Evolutionary conservation across 2,329 filamentous ascomycete species (phyloP).

Genomic region (Ophiostoma triangulosporum): DNA sequence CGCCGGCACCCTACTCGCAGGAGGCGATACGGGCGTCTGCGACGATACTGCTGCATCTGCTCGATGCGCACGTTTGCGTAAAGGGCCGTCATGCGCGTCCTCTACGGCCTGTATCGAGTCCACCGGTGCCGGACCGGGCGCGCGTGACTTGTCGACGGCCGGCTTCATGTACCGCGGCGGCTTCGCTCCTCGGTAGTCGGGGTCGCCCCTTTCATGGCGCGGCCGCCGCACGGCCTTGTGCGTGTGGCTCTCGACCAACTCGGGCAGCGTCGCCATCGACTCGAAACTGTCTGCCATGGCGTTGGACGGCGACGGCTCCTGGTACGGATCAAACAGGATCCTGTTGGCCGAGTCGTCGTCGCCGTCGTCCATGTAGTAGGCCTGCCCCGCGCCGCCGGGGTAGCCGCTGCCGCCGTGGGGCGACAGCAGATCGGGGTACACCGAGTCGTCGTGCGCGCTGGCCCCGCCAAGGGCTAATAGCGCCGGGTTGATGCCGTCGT

Average conservation of each 20-base stretch:
- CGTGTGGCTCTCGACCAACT: conserved; percentile 41
- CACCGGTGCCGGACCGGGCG: background rate
- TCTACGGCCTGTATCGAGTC: background rate
- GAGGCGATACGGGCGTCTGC: no score
- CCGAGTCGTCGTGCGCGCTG: background rate
- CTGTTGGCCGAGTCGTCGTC: conserved; percentile 43
- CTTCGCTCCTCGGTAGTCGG: conserved; percentile 35
- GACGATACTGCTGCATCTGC: no score
- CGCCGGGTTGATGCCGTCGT: background rate
- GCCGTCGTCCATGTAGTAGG: conserved; percentile 48
- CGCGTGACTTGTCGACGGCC: conserved; percentile 8
- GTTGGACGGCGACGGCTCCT: conserved; percentile 35
- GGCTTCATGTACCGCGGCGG: conserved; percentile 29
- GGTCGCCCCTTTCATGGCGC: conserved; percentile 38
- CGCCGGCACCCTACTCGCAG: no score
- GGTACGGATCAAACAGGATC: conserved; percentile 47
- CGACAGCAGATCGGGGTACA: background rate
- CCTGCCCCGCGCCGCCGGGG: conserved; percentile 29
- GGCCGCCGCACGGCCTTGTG: conserved; percentile 40
- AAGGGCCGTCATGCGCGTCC: no score
- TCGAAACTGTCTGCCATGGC: conserved; percentile 25
- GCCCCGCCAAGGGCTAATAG: no score
- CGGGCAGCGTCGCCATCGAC: conserved; percentile 34
- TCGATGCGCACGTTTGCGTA: background rate
- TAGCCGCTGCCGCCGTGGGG: background rate